phyloP scores from a whole-genome alignment of 225 moss, liverwort and hornwort genomes.

The Polytrichum commune region DNA sequence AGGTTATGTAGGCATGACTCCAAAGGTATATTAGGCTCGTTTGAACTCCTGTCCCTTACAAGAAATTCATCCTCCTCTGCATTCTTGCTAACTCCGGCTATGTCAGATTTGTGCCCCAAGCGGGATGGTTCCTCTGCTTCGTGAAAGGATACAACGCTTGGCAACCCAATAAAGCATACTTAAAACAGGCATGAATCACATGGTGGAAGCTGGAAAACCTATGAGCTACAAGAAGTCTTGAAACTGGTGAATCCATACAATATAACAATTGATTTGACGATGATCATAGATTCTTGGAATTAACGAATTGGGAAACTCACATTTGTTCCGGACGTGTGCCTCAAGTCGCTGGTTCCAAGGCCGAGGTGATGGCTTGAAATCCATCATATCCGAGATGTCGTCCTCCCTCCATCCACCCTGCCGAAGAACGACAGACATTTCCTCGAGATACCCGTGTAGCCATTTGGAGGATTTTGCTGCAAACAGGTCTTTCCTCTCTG shows the following conservation, averaged over 20 bases:
- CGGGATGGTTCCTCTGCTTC: not conserved
- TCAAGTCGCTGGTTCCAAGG: conserved; percentile 44
- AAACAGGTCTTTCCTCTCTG: conserved; percentile 34
- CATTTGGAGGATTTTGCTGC: conserved; percentile 54
- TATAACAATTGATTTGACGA: not conserved
- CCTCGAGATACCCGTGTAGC: conserved; percentile 76
- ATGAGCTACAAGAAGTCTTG: not conserved
- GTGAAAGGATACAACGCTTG: not conserved
- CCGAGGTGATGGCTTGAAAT: conserved; percentile 35
- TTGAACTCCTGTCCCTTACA: too few relatives aligned
- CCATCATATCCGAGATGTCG: conserved; percentile 89
- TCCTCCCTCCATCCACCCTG: conserved; percentile 88
- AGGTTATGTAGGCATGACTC: too few relatives aligned
- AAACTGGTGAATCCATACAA: not conserved
- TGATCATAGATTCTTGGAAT: not conserved
- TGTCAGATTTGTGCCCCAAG: too few relatives aligned
- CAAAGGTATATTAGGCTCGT: too few relatives aligned
- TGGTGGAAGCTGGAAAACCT: too few relatives aligned
- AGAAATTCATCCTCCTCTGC: too few relatives aligned
- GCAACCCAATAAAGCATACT: not conserved
- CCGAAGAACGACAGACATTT: conserved; percentile 71
- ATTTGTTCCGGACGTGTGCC: conserved; percentile 37
- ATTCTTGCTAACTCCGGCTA: too few relatives aligned
- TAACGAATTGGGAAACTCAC: conserved; percentile 1
- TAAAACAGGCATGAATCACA: not conserved